Conservation (phyloP, 202 grass and related monocot species). For the Zizania palustris region DNA sequence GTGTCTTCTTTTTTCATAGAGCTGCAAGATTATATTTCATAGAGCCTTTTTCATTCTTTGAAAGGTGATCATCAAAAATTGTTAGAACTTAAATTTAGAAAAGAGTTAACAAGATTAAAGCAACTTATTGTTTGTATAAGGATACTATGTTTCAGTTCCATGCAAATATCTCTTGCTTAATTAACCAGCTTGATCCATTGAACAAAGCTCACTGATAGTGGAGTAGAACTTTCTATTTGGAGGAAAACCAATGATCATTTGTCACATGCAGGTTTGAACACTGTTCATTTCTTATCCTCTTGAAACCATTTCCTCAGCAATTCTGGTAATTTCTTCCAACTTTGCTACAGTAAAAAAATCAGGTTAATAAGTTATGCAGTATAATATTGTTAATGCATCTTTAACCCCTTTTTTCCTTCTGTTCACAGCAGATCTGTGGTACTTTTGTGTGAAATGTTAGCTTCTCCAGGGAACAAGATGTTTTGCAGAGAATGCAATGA, state of each 20-base stretch:
- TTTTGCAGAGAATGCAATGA: neutral
- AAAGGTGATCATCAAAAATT: no score
- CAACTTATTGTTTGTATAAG: no score
- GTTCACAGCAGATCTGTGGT: neutral
- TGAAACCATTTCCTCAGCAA: neutral
- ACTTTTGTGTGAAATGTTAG: neutral
- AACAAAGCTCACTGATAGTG: neutral
- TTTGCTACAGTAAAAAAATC: constrained; percentile 6
- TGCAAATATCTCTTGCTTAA: neutral
- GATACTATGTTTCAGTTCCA: neutral
- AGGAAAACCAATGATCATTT: neutral
- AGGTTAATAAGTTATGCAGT: neutral
- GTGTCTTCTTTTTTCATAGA: constrained; percentile 1
- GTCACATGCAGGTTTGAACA: neutral
- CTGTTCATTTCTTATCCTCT: constrained; percentile 1
- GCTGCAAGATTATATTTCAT: neutral
- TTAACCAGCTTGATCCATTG: neutral
- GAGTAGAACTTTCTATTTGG: neutral
- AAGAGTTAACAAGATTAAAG: no score
- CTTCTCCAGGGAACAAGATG: neutral
- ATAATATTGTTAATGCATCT: neutral
- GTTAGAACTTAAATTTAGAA: no score
- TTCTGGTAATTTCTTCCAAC: neutral
- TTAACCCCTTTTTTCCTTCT: neutral
- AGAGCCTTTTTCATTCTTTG: neutral